Evolutionary conservation across 768 basidiomycete species (phyloP).

Genomic region (Clitopilus hobsonii): DNA sequence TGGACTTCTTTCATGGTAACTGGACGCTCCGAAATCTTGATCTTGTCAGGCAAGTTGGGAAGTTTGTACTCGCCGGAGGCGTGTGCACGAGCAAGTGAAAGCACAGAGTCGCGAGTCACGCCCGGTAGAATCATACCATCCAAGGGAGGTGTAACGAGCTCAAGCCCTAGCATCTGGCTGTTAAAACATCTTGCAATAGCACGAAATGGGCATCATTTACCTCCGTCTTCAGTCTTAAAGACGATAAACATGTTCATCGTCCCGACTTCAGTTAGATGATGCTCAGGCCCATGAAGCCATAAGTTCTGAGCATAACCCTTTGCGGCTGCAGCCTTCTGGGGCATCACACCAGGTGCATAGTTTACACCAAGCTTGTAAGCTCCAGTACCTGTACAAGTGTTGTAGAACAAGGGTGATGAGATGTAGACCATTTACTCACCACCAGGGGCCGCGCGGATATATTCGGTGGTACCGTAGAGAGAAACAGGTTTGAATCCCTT

Average conservation of each 20-base stretch:
- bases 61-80: conserved; percentile 39
- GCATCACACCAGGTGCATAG: conserved; percentile 84
- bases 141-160: conserved; percentile 84
- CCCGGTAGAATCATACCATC: conserved; percentile 93
- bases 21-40: conserved; percentile 62
- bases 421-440: conserved; percentile 43
- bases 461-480: conserved; percentile 81
- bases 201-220: conserved; percentile 22
- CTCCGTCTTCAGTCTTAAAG: conserved; percentile 65
- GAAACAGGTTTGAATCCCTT: conserved; percentile 88
- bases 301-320: conserved; percentile 85
- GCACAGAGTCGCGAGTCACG: conserved; percentile 83
- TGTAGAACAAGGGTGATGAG: background rate
- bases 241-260: conserved; percentile 71
- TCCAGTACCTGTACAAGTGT: conserved; percentile 56
- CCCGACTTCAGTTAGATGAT: conserved; percentile 45
- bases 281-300: conserved; percentile 79
- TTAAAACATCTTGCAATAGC: background rate
- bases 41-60: conserved; percentile 45
- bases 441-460: conserved; percentile 81
- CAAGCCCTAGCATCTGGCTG: conserved; percentile 42
- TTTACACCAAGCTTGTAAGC: conserved; percentile 85
- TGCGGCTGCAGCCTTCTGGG: conserved; percentile 72
- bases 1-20: conserved; percentile 78
- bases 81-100: conserved; percentile 66